A percentile compares a stretch with the other conserved stretches of the same genome.
These are phyloP conservation scores for Yamadazyma spencermartinsiae DNA, from an alignment of 1,139 yeast species.

Conservation along the genomic window DNA sequence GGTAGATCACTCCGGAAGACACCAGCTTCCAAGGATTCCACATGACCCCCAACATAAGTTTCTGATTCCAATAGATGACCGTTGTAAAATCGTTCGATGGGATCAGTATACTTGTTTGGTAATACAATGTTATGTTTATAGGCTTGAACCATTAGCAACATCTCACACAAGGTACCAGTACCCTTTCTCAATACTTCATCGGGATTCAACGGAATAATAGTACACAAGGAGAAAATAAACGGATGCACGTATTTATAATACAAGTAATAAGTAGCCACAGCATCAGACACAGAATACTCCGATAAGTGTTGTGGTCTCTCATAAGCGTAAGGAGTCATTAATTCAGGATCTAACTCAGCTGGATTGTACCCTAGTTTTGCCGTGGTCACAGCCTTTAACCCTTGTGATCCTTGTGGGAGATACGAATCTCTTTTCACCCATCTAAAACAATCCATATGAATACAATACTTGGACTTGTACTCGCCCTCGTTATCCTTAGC, in stretches of 20 bases:
- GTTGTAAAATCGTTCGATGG: constrained; percentile 87
- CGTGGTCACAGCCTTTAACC: constrained; percentile 96
- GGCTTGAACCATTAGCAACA: constrained; percentile 97
- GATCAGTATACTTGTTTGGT: constrained; percentile 93
- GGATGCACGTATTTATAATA: constrained; percentile 98
- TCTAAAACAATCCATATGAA: constrained; percentile 95
- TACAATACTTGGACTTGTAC: constrained; percentile 89
- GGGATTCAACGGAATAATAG: constrained; percentile 93
- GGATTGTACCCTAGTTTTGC: constrained; percentile 96
- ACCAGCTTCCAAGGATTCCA: constrained; percentile 96
- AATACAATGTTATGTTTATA: constrained; percentile 72
- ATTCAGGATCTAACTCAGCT: constrained; percentile 92
- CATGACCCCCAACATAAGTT: constrained; percentile 99
- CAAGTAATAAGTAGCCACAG: constrained; percentile 95
- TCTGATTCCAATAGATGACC: constrained; percentile 94
- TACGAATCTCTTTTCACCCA: constrained; percentile 99
- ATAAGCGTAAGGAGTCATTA: constrained; percentile 96
- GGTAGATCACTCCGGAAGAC: constrained; percentile 90
- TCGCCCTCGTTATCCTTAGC: constrained; percentile 88
- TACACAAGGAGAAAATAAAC: constrained; percentile 91
- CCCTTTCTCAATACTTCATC: constrained; percentile 96
- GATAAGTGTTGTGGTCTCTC: constrained; percentile 91
- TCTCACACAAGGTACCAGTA: constrained; percentile 97
- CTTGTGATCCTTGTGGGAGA: constrained; percentile 97
- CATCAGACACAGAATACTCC: constrained; percentile 98